Percentiles rank a stretch among this genome's conserved stretches.
Conservation (phyloP, 1,284 basidiomycete genomes). For the Boletus semigastroideus region DNA sequence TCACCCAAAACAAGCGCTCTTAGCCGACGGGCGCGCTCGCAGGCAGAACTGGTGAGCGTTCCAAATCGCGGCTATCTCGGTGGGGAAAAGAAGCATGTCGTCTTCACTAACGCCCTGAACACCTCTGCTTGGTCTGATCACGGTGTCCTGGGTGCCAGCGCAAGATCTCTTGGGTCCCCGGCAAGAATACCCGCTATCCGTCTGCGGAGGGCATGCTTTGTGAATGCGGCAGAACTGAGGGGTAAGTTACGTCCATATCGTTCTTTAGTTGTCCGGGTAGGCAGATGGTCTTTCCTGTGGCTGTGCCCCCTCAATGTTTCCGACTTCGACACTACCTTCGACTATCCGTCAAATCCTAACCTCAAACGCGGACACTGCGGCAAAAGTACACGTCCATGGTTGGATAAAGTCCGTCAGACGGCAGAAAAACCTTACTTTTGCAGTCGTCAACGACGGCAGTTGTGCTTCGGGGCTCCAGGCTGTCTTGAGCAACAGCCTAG, state of each 20-base stretch:
- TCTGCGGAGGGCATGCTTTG: slow-evolving; percentile 84
- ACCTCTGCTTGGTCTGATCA: slow-evolving; percentile 60
- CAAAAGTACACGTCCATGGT: slow-evolving; percentile 52
- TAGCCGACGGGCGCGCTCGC: slow-evolving; percentile 54
- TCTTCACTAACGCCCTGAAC: slow-evolving; percentile 69
- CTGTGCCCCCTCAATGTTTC: too few relatives aligned
- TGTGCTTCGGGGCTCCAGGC: slow-evolving; percentile 70
- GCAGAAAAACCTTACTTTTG: slow-evolving; percentile 87
- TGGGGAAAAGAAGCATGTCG: slow-evolving; percentile 86
- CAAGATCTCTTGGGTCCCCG: slow-evolving; percentile 48
- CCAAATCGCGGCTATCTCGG: slow-evolving; percentile 95
- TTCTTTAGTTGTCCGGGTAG: too few relatives aligned
- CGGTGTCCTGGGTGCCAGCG: slow-evolving; percentile 47
- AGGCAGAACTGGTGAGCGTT: slow-evolving; percentile 79
- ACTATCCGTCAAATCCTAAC: slow-evolving; percentile 60
- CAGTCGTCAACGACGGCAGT: slow-evolving; percentile 82
- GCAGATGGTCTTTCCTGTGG: too few relatives aligned
- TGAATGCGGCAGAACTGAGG: slow-evolving; percentile 66
- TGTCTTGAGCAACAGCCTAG: slow-evolving; percentile 49
- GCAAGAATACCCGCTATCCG: slow-evolving; percentile 90
- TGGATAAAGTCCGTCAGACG: slow-evolving; percentile 84
- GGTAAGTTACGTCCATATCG: slow-evolving; percentile 94
- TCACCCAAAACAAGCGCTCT: slow-evolving; percentile 92
- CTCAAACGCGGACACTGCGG: slow-evolving; percentile 13
- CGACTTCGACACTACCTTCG: slow-evolving; percentile 38